Conservation (phyloP, 345 rosid species). For the Linum usitatissimum region DNA sequence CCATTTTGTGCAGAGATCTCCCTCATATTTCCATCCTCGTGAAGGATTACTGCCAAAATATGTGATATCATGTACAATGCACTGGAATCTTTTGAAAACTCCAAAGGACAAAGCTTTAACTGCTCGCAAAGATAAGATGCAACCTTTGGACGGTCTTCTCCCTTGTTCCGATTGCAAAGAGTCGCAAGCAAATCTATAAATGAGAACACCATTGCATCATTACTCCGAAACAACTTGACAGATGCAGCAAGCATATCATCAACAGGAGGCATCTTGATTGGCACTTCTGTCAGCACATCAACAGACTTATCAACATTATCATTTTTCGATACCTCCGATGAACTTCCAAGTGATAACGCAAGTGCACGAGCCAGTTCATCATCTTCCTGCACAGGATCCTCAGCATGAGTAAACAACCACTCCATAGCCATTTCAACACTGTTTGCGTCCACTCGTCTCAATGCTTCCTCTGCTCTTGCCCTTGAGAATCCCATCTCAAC, state of each 20-base stretch:
- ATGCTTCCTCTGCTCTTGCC: conserved; percentile 90
- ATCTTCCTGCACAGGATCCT: conserved; percentile 93
- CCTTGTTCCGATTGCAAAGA: conserved; percentile 79
- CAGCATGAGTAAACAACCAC: conserved; percentile 78
- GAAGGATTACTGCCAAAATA: conserved; percentile 67
- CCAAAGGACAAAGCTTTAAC: conserved; percentile 62
- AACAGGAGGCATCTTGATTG: conserved; percentile 59
- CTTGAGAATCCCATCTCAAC: conserved; percentile 98
- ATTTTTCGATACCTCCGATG: conserved; percentile 71
- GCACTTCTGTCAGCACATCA: conserved; percentile 38
- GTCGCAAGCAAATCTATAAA: conserved; percentile 81
- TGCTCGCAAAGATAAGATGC: conserved; percentile 72
- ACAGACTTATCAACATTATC: conserved; percentile 58
- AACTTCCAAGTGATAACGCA: conserved; percentile 84
- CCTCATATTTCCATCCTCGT: conserved; percentile 64
- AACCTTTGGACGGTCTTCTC: conserved; percentile 76
- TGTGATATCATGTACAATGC: conserved; percentile 78
- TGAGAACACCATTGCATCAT: conserved; percentile 65
- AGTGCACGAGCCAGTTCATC: conserved; percentile 95
- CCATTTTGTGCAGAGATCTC: conserved; percentile 77
- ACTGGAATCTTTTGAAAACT: conserved; percentile 55
- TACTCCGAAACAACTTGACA: conserved; percentile 62
- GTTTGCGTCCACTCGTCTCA: conserved; percentile 85
- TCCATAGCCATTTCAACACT: conserved; percentile 99
- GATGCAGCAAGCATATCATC: conserved; percentile 79